Evolutionary conservation across 257 asterid genomes (phyloP), one percentile per base, ranked within the genome.

Genomic region (Solanum bukasovii): DNA sequence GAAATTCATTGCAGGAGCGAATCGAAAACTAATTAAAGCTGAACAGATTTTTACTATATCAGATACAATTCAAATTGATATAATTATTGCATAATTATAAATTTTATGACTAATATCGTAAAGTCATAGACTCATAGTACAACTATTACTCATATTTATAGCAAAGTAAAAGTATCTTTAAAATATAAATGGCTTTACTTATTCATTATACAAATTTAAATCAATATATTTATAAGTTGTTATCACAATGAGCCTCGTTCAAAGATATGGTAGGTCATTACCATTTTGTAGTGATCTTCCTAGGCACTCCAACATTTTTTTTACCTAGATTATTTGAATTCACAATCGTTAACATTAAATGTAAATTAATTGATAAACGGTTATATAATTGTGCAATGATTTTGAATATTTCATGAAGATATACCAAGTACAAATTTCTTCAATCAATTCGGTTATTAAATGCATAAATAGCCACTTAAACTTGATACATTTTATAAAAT

Each of bases 1-100:
- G 1, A 20, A 59, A 20, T 1, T 59, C 25, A 61, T 21, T 61
- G 1, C 5, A 20, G 2, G 6, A 63, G 1, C 16, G 3, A 0
- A n/a, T 63, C 2, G 1, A 11, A n/a, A n/a, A 63, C 10, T n/a
- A 63, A 63, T 10, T 63, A 4, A 63, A 63, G 7, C 3, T 63
- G 5, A 5, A 63, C 1, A 10, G 4, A 10, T n/a, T 1, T 4
- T 25, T 2, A 63, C 1, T 2, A 63, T 9, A 0, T 63, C 14
- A 9, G 3, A 10, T 12, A 61, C 13, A 61, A 61, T 9, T 23
- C 29, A 23, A 2, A 4, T n/a, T n/a, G 7, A n/a, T 2, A 56
- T 20, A 18, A 56, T 6, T 46, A 56, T 56, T 56, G 4, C 63
- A 56, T 18, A 56, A 18, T 56, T 18, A 56, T 56, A 56, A 56